Conservation (phyloP, 495 filamentous ascomycete species). For the Usnea hakonensis region DNA sequence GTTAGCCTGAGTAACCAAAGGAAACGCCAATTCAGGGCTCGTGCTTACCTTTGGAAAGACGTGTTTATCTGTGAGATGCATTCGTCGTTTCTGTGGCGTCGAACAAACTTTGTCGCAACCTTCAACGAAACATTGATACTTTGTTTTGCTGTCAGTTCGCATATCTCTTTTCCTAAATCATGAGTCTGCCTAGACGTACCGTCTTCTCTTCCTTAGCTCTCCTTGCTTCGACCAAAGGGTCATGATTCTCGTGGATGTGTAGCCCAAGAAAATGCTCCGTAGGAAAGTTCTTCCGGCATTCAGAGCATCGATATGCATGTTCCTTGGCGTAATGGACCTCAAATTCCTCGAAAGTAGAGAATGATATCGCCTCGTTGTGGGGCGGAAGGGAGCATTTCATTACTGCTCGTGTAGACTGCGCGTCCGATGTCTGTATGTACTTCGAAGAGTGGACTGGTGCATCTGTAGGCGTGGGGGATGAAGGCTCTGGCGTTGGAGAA, state of each 20-base stretch:
- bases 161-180: neutral
- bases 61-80: slow-evolving; percentile 91
- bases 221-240: slow-evolving; percentile 62
- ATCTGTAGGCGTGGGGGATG: slow-evolving; percentile 24
- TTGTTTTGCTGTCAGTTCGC: neutral
- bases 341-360: slow-evolving; percentile 71
- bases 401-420: slow-evolving; percentile 16
- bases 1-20: neutral
- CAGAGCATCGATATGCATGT: slow-evolving; percentile 77
- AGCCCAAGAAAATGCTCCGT: slow-evolving; percentile 63
- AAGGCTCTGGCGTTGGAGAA: slow-evolving; percentile 21
- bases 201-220: slow-evolving; percentile 79
- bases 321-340: slow-evolving; percentile 75
- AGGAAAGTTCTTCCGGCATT: slow-evolving; percentile 74
- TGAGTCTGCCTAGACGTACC: slow-evolving; percentile 42
- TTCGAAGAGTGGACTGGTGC: slow-evolving; percentile 20
- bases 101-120: slow-evolving; percentile 80
- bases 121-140: slow-evolving; percentile 88
- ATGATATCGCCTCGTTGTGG: slow-evolving; percentile 59
- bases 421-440: slow-evolving; percentile 24
- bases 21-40: neutral
- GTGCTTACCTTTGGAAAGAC: slow-evolving; percentile 65
- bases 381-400: slow-evolving; percentile 78
- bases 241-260: slow-evolving; percentile 91
- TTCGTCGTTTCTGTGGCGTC: slow-evolving; percentile 70